Conservation (phyloP, 2,329 filamentous ascomycete genomes). For the Arthrobotrys megalospora region DNA sequence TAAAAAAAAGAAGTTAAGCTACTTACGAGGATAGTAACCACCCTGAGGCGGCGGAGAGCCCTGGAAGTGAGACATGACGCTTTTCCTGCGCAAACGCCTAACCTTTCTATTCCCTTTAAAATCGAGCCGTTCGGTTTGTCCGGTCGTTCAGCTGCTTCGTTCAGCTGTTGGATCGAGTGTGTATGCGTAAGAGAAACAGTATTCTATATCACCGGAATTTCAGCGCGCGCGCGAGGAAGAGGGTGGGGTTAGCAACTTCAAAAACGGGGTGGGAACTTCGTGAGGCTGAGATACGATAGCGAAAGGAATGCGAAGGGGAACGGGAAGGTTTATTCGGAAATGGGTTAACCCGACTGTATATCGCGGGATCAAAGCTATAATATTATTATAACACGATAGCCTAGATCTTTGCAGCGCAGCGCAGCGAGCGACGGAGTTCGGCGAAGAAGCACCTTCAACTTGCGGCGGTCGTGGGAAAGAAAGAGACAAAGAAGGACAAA, state of each 20-base stretch:
- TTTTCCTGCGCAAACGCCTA: slow-evolving; percentile 16
- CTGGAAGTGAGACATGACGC: slow-evolving; percentile 55
- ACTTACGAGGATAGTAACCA: slow-evolving; percentile 71
- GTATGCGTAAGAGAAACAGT: slow-evolving; percentile 18
- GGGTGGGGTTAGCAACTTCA: slow-evolving; percentile 38
- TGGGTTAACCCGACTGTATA: slow-evolving; percentile 11
- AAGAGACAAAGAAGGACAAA: not conserved
- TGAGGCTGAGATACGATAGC: slow-evolving; percentile 19
- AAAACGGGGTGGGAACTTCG: slow-evolving; percentile 8
- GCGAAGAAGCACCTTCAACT: not conserved
- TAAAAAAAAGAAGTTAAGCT: slow-evolving; percentile 53
- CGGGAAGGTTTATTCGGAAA: not conserved
- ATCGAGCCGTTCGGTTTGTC: slow-evolving; percentile 2
- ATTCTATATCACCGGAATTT: slow-evolving; percentile 18
- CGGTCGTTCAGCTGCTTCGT: slow-evolving; percentile 27
- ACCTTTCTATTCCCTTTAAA: not conserved
- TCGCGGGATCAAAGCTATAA: slow-evolving; percentile 20
- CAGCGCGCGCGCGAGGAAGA: not conserved
- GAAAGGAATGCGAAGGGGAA: not conserved
- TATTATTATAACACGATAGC: not conserved
- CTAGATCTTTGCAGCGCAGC: too few species aligned
- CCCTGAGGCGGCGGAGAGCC: slow-evolving; percentile 67
- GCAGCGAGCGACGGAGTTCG: slow-evolving; percentile 9
- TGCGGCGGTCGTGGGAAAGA: not conserved
- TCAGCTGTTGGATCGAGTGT: slow-evolving; percentile 2